Conservation (phyloP, 768 basidiomycete species). For the Hypsizygus marmoreus region DNA sequence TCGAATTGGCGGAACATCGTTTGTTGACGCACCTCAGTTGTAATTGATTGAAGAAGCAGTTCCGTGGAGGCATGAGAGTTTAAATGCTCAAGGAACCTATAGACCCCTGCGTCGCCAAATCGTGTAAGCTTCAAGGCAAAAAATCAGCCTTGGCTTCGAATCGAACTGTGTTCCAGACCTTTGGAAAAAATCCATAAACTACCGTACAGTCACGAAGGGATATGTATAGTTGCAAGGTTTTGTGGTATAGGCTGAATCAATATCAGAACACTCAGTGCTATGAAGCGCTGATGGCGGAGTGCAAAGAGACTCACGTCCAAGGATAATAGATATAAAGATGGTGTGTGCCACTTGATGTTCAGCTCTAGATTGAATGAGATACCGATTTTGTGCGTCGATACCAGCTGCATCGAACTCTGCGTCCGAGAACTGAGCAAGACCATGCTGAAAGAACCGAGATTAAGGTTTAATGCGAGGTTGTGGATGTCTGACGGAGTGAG, state of each 20-base stretch:
- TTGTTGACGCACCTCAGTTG: conserved; percentile 9
- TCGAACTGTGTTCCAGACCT: no score
- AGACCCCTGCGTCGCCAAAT: conserved; percentile 43
- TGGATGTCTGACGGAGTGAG: no score
- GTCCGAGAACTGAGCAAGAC: conserved; percentile 51
- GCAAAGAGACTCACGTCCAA: conserved; percentile 32
- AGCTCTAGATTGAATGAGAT: conserved; percentile 62
- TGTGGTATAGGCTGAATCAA: conserved; percentile 36
- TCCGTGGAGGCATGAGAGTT: conserved; percentile 13
- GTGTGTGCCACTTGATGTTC: conserved; percentile 68
- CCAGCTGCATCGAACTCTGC: conserved; percentile 60
- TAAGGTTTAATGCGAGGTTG: conserved; percentile 66
- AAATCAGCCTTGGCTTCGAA: conserved; percentile 33
- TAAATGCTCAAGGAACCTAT: conserved; percentile 13
- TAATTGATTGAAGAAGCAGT: conserved; percentile 11
- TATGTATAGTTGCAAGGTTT: conserved; percentile 60
- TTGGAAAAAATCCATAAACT: conserved; percentile 63
- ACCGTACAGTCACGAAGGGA: conserved; percentile 55
- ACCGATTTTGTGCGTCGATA: conserved; percentile 52
- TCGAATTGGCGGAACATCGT: conserved; percentile 14
- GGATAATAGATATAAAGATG: conserved; percentile 50
- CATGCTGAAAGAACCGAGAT: conserved; percentile 59
- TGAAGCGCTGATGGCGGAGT: conserved; percentile 2
- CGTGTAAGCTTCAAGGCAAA: conserved; percentile 38
- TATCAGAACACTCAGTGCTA: no score